These are phyloP conservation scores for Gossypium stocksii DNA, from an alignment of 345 rosid genomes.

Conservation along the genomic window DNA sequence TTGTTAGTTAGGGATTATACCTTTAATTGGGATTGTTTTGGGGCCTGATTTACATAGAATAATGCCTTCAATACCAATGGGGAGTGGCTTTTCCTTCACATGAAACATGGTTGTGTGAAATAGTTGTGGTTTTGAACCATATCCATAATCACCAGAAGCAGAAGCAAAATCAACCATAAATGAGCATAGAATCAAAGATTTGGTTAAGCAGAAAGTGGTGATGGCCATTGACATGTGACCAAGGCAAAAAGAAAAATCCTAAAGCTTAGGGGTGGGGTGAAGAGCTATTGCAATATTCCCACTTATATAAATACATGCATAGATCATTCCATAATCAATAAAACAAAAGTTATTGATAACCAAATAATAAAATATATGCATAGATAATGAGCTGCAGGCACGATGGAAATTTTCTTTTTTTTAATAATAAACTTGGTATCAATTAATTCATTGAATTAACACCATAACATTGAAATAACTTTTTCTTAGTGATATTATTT, in stretches of 20 bases:
- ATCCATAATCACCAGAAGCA: slow-evolving; percentile 17
- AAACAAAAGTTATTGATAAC: neutral
- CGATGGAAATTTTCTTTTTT: neutral
- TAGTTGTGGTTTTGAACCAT: neutral
- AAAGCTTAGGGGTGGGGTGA: neutral
- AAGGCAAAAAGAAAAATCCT: neutral
- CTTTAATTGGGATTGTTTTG: slow-evolving; percentile 27
- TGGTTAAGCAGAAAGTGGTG: neutral
- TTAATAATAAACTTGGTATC: neutral
- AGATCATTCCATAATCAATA: neutral
- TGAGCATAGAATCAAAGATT: slow-evolving; percentile 14
- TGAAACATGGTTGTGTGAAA: slow-evolving; percentile 1
- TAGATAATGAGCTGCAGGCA: neutral
- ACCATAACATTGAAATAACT: neutral
- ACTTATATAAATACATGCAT: neutral
- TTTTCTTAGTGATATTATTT: too few species aligned
- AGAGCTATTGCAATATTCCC: neutral
- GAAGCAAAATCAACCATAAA: slow-evolving; percentile 8
- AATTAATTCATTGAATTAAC: slow-evolving; percentile 5
- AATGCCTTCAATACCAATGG: slow-evolving; percentile 34
- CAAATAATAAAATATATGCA: neutral
- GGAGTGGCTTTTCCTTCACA: slow-evolving; percentile 17
- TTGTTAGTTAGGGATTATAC: slow-evolving; percentile 19
- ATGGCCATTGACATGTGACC: slow-evolving; percentile 11
- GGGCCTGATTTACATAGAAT: slow-evolving; percentile 33